phyloP scores from a whole-genome alignment of 352 stramenopile species.

The Saprolegnia diclina region DNA sequence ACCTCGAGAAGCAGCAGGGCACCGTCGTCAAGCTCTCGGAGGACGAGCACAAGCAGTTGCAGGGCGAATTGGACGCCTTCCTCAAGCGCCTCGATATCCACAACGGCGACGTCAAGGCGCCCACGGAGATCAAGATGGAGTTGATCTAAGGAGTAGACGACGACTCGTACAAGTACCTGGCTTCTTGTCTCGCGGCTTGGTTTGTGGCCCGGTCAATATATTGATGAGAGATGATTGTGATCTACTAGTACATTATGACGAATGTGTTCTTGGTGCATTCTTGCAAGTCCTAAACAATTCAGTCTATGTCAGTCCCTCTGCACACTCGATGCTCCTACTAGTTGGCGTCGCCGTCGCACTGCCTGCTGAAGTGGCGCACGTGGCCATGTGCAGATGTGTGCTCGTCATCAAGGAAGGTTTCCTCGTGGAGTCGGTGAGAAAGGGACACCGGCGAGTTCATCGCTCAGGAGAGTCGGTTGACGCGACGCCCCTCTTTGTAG shows the following conservation, averaged over 20 bases:
- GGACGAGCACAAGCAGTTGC: conserved; percentile 73
- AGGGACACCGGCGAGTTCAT: too few species aligned
- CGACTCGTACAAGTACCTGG: background rate
- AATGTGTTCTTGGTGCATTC: too few species aligned
- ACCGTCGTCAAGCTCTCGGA: conserved; percentile 64
- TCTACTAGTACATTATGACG: background rate
- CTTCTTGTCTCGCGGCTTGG: background rate
- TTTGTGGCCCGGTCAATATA: conserved; percentile 11
- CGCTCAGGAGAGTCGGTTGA: too few species aligned
- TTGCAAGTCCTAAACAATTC: too few species aligned
- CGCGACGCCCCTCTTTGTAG: too few species aligned
- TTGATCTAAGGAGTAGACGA: conserved; percentile 56
- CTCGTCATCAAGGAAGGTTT: too few species aligned
- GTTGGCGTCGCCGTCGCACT: too few species aligned
- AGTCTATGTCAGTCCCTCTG: too few species aligned
- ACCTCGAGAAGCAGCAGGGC: conserved; percentile 74
- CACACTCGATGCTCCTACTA: too few species aligned
- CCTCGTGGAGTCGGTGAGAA: too few species aligned
- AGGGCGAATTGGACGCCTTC: conserved; percentile 80
- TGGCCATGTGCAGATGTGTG: too few species aligned
- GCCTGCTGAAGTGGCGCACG: too few species aligned
- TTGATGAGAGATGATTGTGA: conserved; percentile 9
- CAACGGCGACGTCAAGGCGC: conserved; percentile 69
- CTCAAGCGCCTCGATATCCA: conserved; percentile 82
- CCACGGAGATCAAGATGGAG: conserved; percentile 80